Conservation (phyloP, 441 rosid species). For the Croton laevigatus region DNA sequence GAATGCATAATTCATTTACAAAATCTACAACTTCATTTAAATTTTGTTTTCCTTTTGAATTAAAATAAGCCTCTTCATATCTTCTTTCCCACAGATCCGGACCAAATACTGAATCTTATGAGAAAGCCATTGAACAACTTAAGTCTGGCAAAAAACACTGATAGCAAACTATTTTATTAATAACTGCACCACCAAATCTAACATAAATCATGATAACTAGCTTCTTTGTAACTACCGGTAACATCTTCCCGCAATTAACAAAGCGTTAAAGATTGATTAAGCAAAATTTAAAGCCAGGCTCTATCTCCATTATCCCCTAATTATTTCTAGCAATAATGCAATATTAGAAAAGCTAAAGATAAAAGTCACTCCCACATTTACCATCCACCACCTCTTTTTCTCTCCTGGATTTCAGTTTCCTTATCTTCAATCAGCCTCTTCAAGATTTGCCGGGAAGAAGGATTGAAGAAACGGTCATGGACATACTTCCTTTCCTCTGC, state of each 20-base stretch:
- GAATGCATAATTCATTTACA: too few relatives aligned
- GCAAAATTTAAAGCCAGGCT: neutral
- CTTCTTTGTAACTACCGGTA: too few relatives aligned
- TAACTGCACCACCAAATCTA: too few relatives aligned
- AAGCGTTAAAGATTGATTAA: neutral
- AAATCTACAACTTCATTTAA: too few relatives aligned
- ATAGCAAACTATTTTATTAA: too few relatives aligned
- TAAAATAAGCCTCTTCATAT: too few relatives aligned
- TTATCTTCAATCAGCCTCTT: conserved; percentile 58
- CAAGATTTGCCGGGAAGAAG: conserved; percentile 36
- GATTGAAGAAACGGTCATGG: conserved; percentile 42
- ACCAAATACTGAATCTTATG: too few relatives aligned
- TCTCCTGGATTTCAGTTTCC: conserved; percentile 36
- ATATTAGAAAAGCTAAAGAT: neutral
- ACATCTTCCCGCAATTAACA: neutral
- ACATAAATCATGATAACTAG: too few relatives aligned
- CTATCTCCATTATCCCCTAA: neutral
- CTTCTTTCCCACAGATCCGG: too few relatives aligned
- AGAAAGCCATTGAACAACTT: too few relatives aligned
- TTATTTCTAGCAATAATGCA: neutral
- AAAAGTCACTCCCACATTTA: conserved; percentile 7
- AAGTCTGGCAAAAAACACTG: too few relatives aligned
- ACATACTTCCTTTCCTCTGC: conserved; percentile 46
- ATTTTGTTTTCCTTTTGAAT: too few relatives aligned
- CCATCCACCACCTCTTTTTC: conserved; percentile 37